These are phyloP conservation scores for Moniliophthora roreri DNA, from an alignment of 1,284 basidiomycete genomes.

Conservation along the genomic window DNA sequence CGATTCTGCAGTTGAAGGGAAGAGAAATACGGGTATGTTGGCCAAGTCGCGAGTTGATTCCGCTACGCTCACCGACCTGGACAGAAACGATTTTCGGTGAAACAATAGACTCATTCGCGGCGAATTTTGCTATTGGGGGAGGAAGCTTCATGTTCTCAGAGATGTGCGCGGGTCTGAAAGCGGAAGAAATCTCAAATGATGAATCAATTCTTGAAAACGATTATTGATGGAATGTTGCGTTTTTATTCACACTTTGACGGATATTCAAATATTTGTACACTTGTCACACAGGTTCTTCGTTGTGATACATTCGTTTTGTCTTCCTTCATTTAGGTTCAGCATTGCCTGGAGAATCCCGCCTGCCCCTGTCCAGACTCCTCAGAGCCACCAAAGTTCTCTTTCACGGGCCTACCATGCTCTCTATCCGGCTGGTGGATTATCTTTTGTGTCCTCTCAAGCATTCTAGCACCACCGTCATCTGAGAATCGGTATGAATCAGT, in stretches of 20 bases:
- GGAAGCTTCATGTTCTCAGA: no score
- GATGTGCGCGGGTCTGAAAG: no score
- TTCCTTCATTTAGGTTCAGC: no score
- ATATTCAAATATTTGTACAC: no score
- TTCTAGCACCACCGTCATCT: constrained; percentile 10
- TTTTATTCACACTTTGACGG: no score
- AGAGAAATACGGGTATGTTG: constrained; percentile 1
- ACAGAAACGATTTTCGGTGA: constrained; percentile 5
- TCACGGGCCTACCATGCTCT: constrained; percentile 34
- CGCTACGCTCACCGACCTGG: background rate
- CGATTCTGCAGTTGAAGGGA: constrained; percentile 3
- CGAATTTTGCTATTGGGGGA: no score
- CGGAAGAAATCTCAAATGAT: no score
- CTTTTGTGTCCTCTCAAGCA: constrained; percentile 3
- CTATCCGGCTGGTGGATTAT: constrained; percentile 32
- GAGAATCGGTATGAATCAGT: background rate
- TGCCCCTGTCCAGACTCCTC: constrained; percentile 24
- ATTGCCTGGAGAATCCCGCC: constrained; percentile 34
- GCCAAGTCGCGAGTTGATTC: background rate
- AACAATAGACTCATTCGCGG: no score
- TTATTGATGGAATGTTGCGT: no score
- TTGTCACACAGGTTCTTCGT: no score
- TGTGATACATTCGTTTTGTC: no score
- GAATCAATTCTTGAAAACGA: no score
- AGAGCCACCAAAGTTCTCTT: constrained; percentile 33